These are phyloP conservation scores for Ogataea populi-albae DNA, from an alignment of 805 yeast species.

Conservation along the genomic window DNA sequence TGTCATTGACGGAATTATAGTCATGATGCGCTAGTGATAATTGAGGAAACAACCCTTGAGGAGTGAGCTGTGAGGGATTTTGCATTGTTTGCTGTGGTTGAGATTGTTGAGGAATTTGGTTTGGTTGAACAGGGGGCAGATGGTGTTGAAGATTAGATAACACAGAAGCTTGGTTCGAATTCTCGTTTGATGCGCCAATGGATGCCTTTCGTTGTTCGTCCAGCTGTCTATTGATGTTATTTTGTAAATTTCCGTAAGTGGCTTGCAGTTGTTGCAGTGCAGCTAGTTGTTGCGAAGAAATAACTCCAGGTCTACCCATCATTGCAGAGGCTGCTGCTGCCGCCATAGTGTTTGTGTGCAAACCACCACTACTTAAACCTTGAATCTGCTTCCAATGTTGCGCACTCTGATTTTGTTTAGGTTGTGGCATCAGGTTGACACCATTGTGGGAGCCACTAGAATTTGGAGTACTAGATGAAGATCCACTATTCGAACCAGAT, in stretches of 20 bases:
- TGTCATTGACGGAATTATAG: slow-evolving; percentile 21
- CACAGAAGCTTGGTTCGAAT: background rate
- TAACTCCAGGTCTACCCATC: slow-evolving; percentile 26
- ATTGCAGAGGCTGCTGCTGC: slow-evolving; percentile 28
- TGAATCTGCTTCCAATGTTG: slow-evolving; percentile 23
- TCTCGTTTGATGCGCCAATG: slow-evolving; percentile 1
- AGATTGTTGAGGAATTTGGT: background rate
- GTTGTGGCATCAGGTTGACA: slow-evolving; percentile 2
- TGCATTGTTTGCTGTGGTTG: slow-evolving; percentile 2
- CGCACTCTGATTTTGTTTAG: too few species aligned
- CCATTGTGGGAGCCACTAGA: background rate
- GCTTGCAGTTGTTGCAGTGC: slow-evolving; percentile 30
- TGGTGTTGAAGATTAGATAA: background rate
- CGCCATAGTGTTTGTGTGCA: slow-evolving; percentile 19
- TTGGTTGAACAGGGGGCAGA: background rate
- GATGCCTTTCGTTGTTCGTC: slow-evolving; percentile 18
- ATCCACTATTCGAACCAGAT: too few species aligned
- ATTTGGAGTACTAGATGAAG: slow-evolving; percentile 1
- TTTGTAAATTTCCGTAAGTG: slow-evolving; percentile 30
- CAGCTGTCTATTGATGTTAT: slow-evolving; percentile 20
- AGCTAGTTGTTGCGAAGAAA: slow-evolving; percentile 24
- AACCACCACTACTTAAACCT: slow-evolving; percentile 13
- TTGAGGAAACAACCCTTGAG: slow-evolving; percentile 5
- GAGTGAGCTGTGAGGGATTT: slow-evolving; percentile 1
- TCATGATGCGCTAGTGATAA: slow-evolving; percentile 11